Evolutionary conservation across 257 asterid species (phyloP).

Genomic region (Fraxinus americana): DNA sequence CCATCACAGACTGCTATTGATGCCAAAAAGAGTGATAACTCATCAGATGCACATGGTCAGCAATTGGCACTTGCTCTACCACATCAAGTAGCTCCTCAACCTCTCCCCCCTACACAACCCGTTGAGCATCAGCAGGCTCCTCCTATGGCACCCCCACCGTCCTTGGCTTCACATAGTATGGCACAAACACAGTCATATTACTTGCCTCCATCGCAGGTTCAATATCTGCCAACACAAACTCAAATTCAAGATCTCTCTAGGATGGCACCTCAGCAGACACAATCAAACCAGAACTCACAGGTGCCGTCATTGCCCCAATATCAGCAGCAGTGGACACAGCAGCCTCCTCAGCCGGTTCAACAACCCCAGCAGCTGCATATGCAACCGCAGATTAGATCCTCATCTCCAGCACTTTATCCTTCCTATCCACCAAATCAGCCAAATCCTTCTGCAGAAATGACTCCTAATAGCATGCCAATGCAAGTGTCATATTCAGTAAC

Average conservation of each 20-base stretch:
- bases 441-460: slow-evolving; percentile 60
- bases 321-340: slow-evolving; percentile 84
- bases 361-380: slow-evolving; percentile 50
- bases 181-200: slow-evolving; percentile 56
- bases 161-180: slow-evolving; percentile 62
- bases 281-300: slow-evolving; percentile 51
- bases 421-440: slow-evolving; percentile 59
- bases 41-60: slow-evolving; percentile 56
- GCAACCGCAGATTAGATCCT: slow-evolving; percentile 68
- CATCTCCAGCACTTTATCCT: slow-evolving; percentile 65
- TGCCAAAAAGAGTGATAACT: slow-evolving; percentile 49
- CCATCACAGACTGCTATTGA: slow-evolving; percentile 50
- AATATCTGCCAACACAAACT: slow-evolving; percentile 55
- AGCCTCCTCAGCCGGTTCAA: slow-evolving; percentile 48
- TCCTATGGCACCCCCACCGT: slow-evolving; percentile 54
- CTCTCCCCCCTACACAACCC: slow-evolving; percentile 44
- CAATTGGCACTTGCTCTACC: slow-evolving; percentile 91
- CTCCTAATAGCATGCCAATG: slow-evolving; percentile 71
- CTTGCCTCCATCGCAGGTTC: slow-evolving; percentile 65
- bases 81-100: slow-evolving; percentile 68
- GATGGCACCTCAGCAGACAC: slow-evolving; percentile 1
- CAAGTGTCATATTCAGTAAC: slow-evolving; percentile 58
- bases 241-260: slow-evolving; percentile 25
- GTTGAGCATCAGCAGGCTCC: slow-evolving; percentile 65
- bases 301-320: slow-evolving; percentile 55